Conservation (phyloP, 352 stramenopile species). For the Globisporangium spinosum region DNA sequence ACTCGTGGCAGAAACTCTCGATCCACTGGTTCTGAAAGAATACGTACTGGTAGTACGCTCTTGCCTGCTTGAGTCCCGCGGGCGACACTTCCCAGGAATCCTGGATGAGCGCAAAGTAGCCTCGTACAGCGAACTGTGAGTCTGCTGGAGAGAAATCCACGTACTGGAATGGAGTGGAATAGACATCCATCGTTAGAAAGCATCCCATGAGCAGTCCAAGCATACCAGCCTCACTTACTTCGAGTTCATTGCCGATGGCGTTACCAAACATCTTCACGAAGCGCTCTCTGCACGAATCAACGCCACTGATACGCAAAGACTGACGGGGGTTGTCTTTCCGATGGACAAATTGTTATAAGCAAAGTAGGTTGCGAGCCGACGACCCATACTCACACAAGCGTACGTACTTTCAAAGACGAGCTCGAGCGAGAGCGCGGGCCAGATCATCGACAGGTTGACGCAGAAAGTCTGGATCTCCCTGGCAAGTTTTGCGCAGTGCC, state of each 20-base stretch:
- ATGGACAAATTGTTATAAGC: not conserved
- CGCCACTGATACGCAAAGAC: conserved; percentile 15
- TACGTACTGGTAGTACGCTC: conserved; percentile 66
- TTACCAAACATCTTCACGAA: conserved; percentile 40
- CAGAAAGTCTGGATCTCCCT: conserved; percentile 47
- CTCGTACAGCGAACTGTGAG: conserved; percentile 34
- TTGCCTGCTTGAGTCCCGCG: conserved; percentile 52
- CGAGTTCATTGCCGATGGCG: conserved; percentile 35
- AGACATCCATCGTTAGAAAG: not conserved
- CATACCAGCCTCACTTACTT: conserved; percentile 22
- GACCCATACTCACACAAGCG: not conserved
- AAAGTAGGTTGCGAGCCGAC: not conserved
- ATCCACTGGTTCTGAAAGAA: conserved; percentile 68
- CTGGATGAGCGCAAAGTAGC: conserved; percentile 52
- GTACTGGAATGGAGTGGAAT: conserved; percentile 23
- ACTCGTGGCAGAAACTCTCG: conserved; percentile 47
- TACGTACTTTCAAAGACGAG: conserved; percentile 41
- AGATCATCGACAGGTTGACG: conserved; percentile 64
- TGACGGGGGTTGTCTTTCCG: conserved; percentile 12
- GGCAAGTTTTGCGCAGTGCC: conserved; percentile 31
- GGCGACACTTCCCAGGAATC: conserved; percentile 27
- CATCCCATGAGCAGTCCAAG: not conserved
- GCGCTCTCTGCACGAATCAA: conserved; percentile 28
- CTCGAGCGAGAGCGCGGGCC: conserved; percentile 58
- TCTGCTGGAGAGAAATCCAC: conserved; percentile 25